Evolutionary conservation across 2,329 filamentous ascomycete genomes (phyloP), one percentile per base, ranked within the genome.

Genomic region (Alternaria sp.): DNA sequence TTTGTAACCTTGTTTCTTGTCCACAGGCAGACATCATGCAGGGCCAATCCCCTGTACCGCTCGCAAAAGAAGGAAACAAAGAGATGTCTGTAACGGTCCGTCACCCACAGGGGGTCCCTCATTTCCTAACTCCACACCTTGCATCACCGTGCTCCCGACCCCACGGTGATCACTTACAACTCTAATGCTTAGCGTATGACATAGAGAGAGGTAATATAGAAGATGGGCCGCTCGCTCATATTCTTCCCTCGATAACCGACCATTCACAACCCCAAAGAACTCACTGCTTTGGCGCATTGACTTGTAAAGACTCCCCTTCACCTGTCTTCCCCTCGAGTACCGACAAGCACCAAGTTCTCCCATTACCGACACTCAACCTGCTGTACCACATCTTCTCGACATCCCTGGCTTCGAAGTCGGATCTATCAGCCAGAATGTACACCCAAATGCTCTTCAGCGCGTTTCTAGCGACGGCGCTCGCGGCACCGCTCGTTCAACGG

Each of bases 351-450:
- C 12, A 32, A 11, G 30, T 32, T 36, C 32, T 36, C 8, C 21
- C 21, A 7, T 54, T n/a, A 40, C 19, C 13, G 19, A 25, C 49
- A 15, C 30, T 12, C 6, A 15, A 40, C 19, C n/a, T 25, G 10
- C 49, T 15, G 10, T 25, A 52, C 28, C 0, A 30, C 51, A 19
- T 25, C 46, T 32, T 12, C 13, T 19, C 17, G 7, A 54, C 21
- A 32, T 44, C 19, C 26, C 43, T 21, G 5, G 32, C 25, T n/a
- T 40, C 15, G 21, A 50, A 26, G 9, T n/a, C 47, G 30, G 40
- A 21, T 8, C 30, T 23, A 36, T n/a, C 40, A 32, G 15, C 10
- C 65, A 64, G n/a, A 2, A 75, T 75, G 73, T 59, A 66, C 30
- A 59, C 54, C 26, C 28, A 19, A 23, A 30, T 71, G 6, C 12